phyloP scores from a whole-genome alignment of 1,284 basidiomycete species.

The Bondarzewia mesenterica region DNA sequence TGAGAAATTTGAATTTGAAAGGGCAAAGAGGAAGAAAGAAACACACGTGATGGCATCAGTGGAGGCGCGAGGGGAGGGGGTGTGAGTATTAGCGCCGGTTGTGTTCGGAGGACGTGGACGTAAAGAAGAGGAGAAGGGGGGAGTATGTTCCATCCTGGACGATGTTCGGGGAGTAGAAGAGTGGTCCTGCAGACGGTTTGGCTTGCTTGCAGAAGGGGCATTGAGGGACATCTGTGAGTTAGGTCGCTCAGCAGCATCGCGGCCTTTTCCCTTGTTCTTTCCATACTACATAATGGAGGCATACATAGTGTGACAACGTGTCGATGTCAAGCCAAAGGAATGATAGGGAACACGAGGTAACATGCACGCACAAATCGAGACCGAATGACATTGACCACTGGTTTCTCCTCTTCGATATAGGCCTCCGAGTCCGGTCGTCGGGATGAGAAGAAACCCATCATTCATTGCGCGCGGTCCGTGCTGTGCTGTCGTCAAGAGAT shows the following conservation, averaged over 20 bases:
- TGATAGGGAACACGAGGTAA: too few species aligned
- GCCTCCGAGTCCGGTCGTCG: constrained; percentile 23
- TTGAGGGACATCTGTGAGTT: neutral
- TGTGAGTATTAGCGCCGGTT: constrained; percentile 8
- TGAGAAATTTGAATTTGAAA: neutral
- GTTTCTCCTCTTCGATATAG: constrained; percentile 26
- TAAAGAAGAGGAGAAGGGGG: constrained; percentile 10
- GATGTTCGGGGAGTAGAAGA: constrained; percentile 7
- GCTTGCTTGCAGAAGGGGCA: neutral
- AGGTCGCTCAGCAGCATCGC: too few species aligned
- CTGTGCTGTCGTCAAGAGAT: neutral
- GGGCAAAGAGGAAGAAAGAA: constrained; percentile 8
- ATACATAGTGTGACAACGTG: too few species aligned
- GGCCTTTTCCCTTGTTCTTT: constrained; percentile 38
- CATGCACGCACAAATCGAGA: constrained; percentile 58
- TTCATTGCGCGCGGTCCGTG: neutral
- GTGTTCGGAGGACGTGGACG: constrained; percentile 14
- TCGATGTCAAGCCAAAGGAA: too few species aligned
- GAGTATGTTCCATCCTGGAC: too few species aligned
- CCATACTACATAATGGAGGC: constrained; percentile 64
- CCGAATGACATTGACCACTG: constrained; percentile 58
- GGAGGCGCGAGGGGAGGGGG: constrained; percentile 21
- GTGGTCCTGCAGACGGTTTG: neutral
- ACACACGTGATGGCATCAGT: constrained; percentile 65
- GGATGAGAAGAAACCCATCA: constrained; percentile 37